These are phyloP conservation scores for Pleomassaria siparia DNA, from an alignment of 2,329 filamentous ascomycete genomes.

Conservation along the genomic window DNA sequence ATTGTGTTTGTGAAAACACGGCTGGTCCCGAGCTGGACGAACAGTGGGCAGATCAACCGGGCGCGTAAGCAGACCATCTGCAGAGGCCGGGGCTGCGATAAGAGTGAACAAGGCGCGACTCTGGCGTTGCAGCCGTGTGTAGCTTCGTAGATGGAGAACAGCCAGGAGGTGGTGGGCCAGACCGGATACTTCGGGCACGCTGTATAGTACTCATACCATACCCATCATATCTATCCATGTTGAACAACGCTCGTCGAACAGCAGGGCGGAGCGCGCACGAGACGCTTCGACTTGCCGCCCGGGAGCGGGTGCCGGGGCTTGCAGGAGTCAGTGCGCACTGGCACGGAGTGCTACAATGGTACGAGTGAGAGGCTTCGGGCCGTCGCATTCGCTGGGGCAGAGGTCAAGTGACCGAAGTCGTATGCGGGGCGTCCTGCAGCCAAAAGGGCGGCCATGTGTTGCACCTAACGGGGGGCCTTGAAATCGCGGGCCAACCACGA, in stretches of 20 bases:
- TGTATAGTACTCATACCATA: background rate
- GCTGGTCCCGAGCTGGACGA: conserved; percentile 40
- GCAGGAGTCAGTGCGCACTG: conserved; percentile 35
- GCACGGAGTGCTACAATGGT: conserved; percentile 31
- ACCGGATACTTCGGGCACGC: conserved; percentile 12
- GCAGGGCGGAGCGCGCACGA: conserved; percentile 21
- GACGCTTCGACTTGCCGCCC: conserved; percentile 41
- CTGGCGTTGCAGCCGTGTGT: conserved; percentile 15
- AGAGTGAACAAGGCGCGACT: conserved; percentile 18
- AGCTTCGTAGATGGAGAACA: conserved; percentile 10
- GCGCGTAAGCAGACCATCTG: conserved; percentile 38
- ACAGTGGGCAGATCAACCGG: conserved; percentile 39
- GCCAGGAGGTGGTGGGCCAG: conserved; percentile 8
- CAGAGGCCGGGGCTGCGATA: conserved; percentile 27
- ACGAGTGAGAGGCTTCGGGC: conserved; percentile 39
- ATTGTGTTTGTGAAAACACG: conserved; percentile 29
- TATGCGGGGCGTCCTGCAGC: conserved; percentile 54
- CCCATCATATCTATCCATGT: conserved; percentile 11
- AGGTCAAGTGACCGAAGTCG: conserved; percentile 63
- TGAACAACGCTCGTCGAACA: conserved; percentile 20
- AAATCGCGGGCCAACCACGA: conserved; percentile 36
- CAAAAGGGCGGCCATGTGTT: conserved; percentile 23
- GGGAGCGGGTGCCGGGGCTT: conserved; percentile 39
- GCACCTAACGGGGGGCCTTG: conserved; percentile 25
- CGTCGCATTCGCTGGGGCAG: conserved; percentile 45